phyloP scores from a whole-genome alignment of 495 filamentous ascomycete species.

The Neurospora africana region DNA sequence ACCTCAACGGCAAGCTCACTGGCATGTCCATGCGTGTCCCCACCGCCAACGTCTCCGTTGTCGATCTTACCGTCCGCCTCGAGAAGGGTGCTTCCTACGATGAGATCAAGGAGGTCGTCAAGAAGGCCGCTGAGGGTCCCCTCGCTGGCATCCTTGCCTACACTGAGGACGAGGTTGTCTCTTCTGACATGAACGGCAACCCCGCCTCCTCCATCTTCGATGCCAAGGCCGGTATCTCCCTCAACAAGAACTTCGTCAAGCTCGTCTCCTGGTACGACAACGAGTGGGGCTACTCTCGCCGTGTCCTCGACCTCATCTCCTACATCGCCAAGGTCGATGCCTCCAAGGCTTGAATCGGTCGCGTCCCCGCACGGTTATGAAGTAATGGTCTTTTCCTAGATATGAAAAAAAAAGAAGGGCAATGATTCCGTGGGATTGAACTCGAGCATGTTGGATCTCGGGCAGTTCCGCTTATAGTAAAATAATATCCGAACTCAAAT shows the following conservation, averaged over 20 bases:
- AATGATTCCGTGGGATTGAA: not conserved
- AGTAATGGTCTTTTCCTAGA: not conserved
- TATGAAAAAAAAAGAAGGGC: not conserved
- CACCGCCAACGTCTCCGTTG: conserved; percentile 96
- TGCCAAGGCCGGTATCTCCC: conserved; percentile 96
- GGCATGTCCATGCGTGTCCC: conserved; percentile 99
- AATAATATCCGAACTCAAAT: conserved; percentile 1
- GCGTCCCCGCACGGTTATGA: conserved; percentile 11
- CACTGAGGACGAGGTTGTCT: conserved; percentile 96
- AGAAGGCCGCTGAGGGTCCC: conserved; percentile 71
- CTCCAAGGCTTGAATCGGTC: conserved; percentile 26
- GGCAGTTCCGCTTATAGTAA: not conserved
- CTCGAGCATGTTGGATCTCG: not conserved
- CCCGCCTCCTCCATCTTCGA: conserved; percentile 94
- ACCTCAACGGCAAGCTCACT: conserved; percentile 97
- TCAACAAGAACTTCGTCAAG: conserved; percentile 98
- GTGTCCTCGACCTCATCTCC: conserved; percentile 90
- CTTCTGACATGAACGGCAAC: conserved; percentile 86
- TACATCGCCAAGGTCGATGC: conserved; percentile 86
- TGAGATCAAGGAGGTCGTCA: conserved; percentile 84
- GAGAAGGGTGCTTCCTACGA: conserved; percentile 88
- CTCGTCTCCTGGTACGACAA: conserved; percentile 95
- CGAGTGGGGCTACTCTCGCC: conserved; percentile 87
- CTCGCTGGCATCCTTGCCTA: conserved; percentile 81
- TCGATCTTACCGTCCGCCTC: conserved; percentile 88